A percentile compares a stretch with the other conserved stretches of the same genome.
Conservation (phyloP, 345 rosid species). For the Nasturtium officinale region DNA sequence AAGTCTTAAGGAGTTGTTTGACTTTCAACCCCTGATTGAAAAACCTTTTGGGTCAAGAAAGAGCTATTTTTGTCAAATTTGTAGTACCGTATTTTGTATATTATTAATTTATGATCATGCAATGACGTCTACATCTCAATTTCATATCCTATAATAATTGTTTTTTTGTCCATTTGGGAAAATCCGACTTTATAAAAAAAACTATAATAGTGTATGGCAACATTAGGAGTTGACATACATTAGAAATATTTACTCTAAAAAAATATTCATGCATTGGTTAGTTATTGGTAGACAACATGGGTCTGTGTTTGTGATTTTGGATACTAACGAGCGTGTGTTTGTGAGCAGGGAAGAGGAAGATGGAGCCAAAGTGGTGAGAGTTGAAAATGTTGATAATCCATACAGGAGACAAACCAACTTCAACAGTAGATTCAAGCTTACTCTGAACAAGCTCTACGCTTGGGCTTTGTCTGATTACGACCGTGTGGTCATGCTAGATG, state of each 20-base stretch:
- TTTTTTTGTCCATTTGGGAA: not conserved
- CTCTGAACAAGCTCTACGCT: constrained; percentile 90
- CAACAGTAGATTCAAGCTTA: constrained; percentile 76
- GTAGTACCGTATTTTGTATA: too few species aligned
- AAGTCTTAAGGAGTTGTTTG: constrained; percentile 22
- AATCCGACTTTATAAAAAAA: not conserved
- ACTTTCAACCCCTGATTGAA: constrained; percentile 14
- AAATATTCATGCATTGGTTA: too few species aligned
- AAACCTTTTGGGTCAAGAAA: constrained; percentile 18
- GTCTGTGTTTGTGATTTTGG: not conserved
- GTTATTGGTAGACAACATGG: constrained; percentile 23
- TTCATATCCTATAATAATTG: not conserved
- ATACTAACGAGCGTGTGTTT: not conserved
- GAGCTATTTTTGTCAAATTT: constrained; percentile 19
- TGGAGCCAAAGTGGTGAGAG: constrained; percentile 86
- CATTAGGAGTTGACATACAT: too few species aligned
- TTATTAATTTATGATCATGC: too few species aligned
- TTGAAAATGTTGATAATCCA: constrained; percentile 85
- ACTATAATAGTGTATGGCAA: too few species aligned
- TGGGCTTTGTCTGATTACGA: constrained; percentile 90
- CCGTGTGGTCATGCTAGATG: constrained; percentile 91
- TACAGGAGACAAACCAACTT: constrained; percentile 65
- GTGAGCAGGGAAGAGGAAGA: constrained; percentile 78
- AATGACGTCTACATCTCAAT: constrained; percentile 8
- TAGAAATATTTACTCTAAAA: too few species aligned